Base-by-base conservation (phyloP, 768 basidiomycete species). In the Pulveroboletus ravenelii region DNA sequence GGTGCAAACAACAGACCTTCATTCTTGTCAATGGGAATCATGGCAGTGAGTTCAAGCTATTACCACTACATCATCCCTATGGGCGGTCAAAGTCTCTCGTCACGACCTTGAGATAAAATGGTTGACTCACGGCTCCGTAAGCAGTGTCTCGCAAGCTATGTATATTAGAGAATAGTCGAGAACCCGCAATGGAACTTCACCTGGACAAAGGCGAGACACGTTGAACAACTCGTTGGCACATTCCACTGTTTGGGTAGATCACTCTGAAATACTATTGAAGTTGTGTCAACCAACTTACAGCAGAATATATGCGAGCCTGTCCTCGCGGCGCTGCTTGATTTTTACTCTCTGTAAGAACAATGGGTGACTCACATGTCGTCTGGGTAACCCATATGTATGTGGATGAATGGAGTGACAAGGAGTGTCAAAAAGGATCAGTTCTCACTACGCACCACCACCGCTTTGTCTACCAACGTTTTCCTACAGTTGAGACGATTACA, bases 301-400 rank as follows among this genome's bases (percentile, higher is more conserved):
- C 89, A 91, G 64, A 91, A 91, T 68, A 91, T 89, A 73, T 90
- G 89, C 48, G 89, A 89, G 70, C 89, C 89, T 89, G 48, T 52
- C 13, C 52, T 15, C 41, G 35, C 34, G 1, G 12, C 41, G 15
- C 13, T 38, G 20, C 23, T 54, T 45, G 20, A 25, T 32, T 55
- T 10, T 41, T 17, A 31, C 10, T 10, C 38, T 27, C 35, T 31
- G 31, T 38, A 6, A 12, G 34, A 18, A 25, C 9, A 10, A 27
- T 41, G 42, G 32, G 32, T 32, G 48, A 55, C 78, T 61, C 56
- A 82, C 80, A 81, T 36, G 79, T 80, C n/a, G 80, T 82, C 80
- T 81, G 46, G 35, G 14, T 25, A 20, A 47, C 53, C 14, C 41
- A 17, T 47, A 58, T 60, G 62, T 61, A 46, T 36, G 34, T 23